Conservation (phyloP, 169 alveolate species). For the Babesia bovis region DNA sequence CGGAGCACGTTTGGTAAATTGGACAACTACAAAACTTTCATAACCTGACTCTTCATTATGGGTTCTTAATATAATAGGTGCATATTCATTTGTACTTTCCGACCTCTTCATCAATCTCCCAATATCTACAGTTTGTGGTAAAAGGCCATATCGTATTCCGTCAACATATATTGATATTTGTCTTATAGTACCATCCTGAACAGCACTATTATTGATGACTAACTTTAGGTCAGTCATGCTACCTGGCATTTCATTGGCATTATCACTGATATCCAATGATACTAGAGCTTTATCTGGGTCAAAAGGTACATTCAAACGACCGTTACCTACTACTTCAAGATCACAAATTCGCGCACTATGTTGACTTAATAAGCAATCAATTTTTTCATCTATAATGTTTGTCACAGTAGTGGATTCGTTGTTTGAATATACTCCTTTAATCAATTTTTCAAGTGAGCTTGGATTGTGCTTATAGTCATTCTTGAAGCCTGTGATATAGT, state of each 20-base stretch:
- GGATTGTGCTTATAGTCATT: background rate
- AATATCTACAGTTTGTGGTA: conserved; percentile 7
- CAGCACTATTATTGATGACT: background rate
- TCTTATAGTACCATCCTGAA: background rate
- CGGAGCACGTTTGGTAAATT: background rate
- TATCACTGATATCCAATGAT: background rate
- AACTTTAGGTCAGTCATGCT: background rate
- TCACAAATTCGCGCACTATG: conserved; percentile 15
- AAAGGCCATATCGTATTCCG: background rate
- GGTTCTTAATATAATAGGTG: background rate
- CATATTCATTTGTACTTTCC: background rate
- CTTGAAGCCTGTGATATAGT: background rate
- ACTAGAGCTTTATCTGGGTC: conserved; percentile 3
- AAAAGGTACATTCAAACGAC: conserved; percentile 1
- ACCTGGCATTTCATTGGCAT: background rate
- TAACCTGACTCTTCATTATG: conserved; percentile 14
- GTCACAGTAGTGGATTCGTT: background rate
- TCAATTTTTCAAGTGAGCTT: background rate
- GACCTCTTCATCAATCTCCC: background rate
- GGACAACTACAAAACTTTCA: background rate
- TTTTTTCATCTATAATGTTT: background rate
- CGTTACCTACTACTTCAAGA: conserved; percentile 15
- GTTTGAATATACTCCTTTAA: background rate
- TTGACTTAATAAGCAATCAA: background rate
- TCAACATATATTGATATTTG: background rate